These are phyloP conservation scores for Allomyces macrogynus DNA, from an alignment of 192 early-diverging fungal genomes.

Conservation along the genomic window DNA sequence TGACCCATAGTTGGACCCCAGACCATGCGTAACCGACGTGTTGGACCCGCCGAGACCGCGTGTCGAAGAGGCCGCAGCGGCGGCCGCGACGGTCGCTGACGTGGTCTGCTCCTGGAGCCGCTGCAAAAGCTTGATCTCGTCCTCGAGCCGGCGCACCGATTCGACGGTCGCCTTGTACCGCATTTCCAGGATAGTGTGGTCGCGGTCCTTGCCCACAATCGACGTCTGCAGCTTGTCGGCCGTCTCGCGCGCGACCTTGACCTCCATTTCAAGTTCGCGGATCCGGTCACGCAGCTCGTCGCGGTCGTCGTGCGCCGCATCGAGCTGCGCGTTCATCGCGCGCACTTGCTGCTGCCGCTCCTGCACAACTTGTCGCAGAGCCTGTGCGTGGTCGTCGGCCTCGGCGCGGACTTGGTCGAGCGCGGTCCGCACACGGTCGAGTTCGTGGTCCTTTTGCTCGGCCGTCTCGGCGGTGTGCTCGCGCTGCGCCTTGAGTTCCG, in stretches of 20 bases:
- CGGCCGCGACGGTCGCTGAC: no score
- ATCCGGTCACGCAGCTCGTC: neutral
- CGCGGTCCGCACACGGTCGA: neutral
- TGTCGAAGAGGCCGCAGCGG: no score
- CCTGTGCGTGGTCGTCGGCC: neutral
- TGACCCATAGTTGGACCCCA: no score
- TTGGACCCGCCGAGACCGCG: no score
- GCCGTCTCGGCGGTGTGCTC: no score
- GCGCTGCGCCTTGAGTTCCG: neutral
- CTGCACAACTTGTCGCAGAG: neutral
- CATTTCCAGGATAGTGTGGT: neutral
- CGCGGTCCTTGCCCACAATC: neutral
- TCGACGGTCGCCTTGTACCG: neutral
- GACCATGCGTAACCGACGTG: no score
- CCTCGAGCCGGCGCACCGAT: neutral
- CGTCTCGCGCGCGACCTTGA: neutral
- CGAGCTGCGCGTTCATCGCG: neutral
- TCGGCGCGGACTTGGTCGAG: neutral
- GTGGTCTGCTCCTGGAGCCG: no score
- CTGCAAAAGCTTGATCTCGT: neutral
- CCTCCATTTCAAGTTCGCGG: neutral
- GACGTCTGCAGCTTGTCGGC: neutral
- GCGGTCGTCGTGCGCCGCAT: neutral
- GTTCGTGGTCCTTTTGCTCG: no score
- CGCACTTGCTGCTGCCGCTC: neutral